Conservation (phyloP, 495 filamentous ascomycete genomes). For the Cercophora newfieldiana region DNA sequence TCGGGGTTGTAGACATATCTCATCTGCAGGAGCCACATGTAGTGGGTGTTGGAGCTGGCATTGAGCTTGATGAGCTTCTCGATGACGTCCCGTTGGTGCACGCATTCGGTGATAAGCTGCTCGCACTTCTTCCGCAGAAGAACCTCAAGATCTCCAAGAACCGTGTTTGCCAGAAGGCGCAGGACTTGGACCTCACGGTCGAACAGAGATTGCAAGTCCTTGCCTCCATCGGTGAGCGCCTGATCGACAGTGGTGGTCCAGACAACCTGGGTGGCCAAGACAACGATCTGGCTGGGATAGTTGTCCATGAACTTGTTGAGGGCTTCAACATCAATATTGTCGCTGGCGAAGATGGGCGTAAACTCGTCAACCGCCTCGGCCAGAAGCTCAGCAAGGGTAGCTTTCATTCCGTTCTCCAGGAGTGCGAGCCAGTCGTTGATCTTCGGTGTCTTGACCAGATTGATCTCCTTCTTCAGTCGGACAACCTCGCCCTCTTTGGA, state of each 20-base stretch:
- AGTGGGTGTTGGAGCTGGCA: constrained; percentile 77
- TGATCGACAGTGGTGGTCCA: constrained; percentile 86
- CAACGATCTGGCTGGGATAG: constrained; percentile 92
- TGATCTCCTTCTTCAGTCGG: constrained; percentile 82
- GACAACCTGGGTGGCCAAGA: constrained; percentile 90
- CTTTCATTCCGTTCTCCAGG: constrained; percentile 91
- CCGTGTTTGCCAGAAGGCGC: constrained; percentile 76
- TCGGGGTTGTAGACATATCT: constrained; percentile 86
- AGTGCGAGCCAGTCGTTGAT: constrained; percentile 98
- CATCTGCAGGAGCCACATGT: constrained; percentile 96
- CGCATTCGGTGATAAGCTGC: constrained; percentile 97
- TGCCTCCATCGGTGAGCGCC: constrained; percentile 68
- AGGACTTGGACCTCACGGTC: constrained; percentile 79
- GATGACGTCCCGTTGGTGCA: constrained; percentile 92
- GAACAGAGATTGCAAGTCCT: constrained; percentile 64
- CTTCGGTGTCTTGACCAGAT: constrained; percentile 84
- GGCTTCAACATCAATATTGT: constrained; percentile 62
- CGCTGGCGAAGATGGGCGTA: constrained; percentile 65
- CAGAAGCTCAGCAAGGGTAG: constrained; percentile 85
- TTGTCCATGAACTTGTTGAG: constrained; percentile 75
- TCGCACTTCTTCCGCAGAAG: constrained; percentile 94
- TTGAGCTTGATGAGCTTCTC: constrained; percentile 73
- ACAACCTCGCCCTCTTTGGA: constrained; percentile 96
- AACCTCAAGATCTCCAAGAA: constrained; percentile 85
- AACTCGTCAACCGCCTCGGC: constrained; percentile 81